Conservation (phyloP, 2,329 filamentous ascomycete species). For the Blastomyces gilchristii region DNA sequence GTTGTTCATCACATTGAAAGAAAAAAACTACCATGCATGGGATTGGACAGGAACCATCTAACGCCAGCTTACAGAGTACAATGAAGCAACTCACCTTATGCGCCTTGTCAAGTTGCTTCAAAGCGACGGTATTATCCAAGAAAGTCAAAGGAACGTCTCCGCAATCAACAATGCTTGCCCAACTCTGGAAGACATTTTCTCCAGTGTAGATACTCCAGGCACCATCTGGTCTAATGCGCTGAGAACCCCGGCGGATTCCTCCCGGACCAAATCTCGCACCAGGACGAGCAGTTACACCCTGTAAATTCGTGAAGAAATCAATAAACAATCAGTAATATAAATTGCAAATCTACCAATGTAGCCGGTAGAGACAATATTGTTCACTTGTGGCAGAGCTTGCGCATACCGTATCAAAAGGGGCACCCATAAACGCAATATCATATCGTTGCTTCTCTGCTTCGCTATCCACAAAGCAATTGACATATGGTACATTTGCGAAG, state of each 20-base stretch:
- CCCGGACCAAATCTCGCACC: constrained; percentile 74
- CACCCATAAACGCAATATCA: constrained; percentile 63
- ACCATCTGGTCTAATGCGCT: constrained; percentile 66
- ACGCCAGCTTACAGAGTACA: neutral
- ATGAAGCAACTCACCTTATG: constrained; percentile 53
- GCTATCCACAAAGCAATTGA: constrained; percentile 54
- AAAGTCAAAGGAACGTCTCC: constrained; percentile 81
- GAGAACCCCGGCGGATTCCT: constrained; percentile 72
- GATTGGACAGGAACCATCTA: neutral
- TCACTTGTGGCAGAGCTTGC: neutral
- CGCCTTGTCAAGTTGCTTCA: constrained; percentile 73
- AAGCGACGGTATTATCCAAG: constrained; percentile 71
- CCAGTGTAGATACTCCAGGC: constrained; percentile 72
- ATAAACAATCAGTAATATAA: constrained; percentile 16
- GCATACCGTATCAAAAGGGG: constrained; percentile 57
- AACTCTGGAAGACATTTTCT: constrained; percentile 70
- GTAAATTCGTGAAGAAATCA: neutral
- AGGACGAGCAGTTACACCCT: constrained; percentile 54
- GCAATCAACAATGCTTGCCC: constrained; percentile 74
- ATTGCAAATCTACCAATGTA: constrained; percentile 16
- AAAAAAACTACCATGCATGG: neutral
- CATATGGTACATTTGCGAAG: constrained; percentile 60
- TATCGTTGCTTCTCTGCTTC: constrained; percentile 46
- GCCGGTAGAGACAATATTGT: constrained; percentile 18
- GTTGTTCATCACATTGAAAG: neutral